These are phyloP conservation scores for Amniculicola lignicola DNA, from an alignment of 495 filamentous ascomycete species.

Conservation along the genomic window DNA sequence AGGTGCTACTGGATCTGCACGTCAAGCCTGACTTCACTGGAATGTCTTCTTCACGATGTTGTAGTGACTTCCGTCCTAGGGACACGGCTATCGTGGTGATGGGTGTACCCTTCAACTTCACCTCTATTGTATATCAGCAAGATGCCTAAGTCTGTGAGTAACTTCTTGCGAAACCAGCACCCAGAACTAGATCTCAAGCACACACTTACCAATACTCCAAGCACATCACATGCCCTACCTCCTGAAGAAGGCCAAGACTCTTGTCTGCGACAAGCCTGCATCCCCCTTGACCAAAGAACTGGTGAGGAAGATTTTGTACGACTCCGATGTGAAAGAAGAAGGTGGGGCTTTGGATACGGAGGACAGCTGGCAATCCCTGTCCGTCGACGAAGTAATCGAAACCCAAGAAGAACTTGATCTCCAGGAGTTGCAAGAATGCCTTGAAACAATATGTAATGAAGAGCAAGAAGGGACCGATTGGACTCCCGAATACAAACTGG, in stretches of 20 bases:
- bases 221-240: background rate
- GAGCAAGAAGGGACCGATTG: slow-evolving; percentile 4
- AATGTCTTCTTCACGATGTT: too few relatives aligned
- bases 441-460: background rate
- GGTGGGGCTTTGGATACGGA: background rate
- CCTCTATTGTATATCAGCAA: background rate
- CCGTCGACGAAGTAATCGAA: background rate
- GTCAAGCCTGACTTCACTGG: too few relatives aligned
- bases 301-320: background rate
- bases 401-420: background rate
- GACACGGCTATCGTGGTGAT: too few relatives aligned
- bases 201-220: background rate
- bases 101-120: background rate
- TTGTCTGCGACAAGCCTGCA: background rate
- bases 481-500: slow-evolving; percentile 2
- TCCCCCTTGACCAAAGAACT: background rate
- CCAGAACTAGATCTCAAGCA: background rate
- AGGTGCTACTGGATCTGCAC: too few relatives aligned
- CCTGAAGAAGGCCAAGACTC: background rate
- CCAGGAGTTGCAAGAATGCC: background rate
- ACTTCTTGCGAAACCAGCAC: background rate
- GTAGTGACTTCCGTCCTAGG: too few relatives aligned
- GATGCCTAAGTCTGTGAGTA: background rate
- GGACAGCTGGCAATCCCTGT: background rate
- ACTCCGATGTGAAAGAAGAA: background rate